Evolutionary conservation across 495 filamentous ascomycete genomes (phyloP).

Genomic region (Podospora pseudocomata): DNA sequence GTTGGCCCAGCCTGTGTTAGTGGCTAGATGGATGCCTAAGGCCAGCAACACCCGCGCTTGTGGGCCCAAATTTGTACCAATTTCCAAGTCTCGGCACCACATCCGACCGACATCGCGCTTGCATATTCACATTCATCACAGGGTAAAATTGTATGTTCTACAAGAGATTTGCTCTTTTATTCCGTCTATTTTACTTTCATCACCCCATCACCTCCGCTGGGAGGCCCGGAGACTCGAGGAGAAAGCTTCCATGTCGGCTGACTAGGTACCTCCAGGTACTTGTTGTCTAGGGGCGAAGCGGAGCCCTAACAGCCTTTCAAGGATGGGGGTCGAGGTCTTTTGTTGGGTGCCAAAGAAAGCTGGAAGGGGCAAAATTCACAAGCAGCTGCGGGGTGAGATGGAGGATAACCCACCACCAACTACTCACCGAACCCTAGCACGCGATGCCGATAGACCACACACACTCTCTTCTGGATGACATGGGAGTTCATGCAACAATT

Average conservation of each 20-base stretch:
- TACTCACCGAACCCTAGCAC: neutral
- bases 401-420: neutral
- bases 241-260: neutral
- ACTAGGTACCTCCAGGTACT: neutral
- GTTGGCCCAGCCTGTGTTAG: neutral
- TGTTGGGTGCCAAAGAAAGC: neutral
- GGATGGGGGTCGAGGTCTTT: neutral
- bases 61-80: neutral
- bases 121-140: neutral
- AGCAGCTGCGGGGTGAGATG: conserved; percentile 15
- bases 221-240: neutral
- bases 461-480: neutral
- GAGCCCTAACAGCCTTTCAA: conserved; percentile 4
- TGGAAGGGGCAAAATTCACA: conserved; percentile 16
- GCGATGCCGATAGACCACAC: neutral
- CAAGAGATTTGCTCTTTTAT: neutral
- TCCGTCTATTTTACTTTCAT: neutral
- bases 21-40: conserved; percentile 4
- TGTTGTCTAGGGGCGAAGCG: neutral
- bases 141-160: neutral
- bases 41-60: neutral
- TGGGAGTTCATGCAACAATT: conserved; percentile 11
- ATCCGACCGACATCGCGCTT: conserved; percentile 7
- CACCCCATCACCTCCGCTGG: neutral
- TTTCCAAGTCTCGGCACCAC: conserved; percentile 1